These are phyloP conservation scores for Climacium dendroides DNA, from an alignment of 225 moss, liverwort and hornwort species.

Conservation along the genomic window DNA sequence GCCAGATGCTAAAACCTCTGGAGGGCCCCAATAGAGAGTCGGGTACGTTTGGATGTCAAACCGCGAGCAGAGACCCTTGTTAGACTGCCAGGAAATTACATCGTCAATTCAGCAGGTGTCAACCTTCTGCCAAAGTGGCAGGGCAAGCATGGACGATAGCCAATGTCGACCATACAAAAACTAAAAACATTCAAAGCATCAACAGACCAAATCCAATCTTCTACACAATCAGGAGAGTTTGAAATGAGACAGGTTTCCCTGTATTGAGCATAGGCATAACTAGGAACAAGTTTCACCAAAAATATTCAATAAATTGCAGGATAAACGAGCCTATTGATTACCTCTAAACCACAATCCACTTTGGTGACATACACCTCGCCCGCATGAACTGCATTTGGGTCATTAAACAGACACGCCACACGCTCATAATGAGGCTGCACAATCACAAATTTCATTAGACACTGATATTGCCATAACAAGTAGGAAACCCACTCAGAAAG, in stretches of 20 bases:
- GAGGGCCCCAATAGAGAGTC: constrained; percentile 33
- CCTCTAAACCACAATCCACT: constrained; percentile 79
- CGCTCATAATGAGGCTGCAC: constrained; percentile 73
- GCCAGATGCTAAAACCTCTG: constrained; percentile 13
- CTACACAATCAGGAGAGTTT: not conserved
- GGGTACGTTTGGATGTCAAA: constrained; percentile 25
- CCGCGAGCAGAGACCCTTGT: constrained; percentile 13
- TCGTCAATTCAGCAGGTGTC: not conserved
- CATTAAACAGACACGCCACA: constrained; percentile 67
- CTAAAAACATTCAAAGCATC: not conserved
- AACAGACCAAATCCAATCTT: not conserved
- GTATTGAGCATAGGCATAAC: not conserved
- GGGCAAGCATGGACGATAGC: not conserved
- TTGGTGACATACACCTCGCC: constrained; percentile 58
- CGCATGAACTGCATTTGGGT: constrained; percentile 57
- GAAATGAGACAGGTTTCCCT: not conserved
- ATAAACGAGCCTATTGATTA: not conserved
- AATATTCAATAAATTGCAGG: not conserved
- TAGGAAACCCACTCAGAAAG: not conserved
- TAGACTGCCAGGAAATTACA: constrained; percentile 13
- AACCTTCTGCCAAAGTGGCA: not conserved
- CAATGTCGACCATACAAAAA: not conserved
- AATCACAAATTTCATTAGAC: not conserved
- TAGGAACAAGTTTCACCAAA: not conserved
- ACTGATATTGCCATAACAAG: not conserved